phyloP scores from a whole-genome alignment of 768 basidiomycete species.

The Gymnopilus junonius region DNA sequence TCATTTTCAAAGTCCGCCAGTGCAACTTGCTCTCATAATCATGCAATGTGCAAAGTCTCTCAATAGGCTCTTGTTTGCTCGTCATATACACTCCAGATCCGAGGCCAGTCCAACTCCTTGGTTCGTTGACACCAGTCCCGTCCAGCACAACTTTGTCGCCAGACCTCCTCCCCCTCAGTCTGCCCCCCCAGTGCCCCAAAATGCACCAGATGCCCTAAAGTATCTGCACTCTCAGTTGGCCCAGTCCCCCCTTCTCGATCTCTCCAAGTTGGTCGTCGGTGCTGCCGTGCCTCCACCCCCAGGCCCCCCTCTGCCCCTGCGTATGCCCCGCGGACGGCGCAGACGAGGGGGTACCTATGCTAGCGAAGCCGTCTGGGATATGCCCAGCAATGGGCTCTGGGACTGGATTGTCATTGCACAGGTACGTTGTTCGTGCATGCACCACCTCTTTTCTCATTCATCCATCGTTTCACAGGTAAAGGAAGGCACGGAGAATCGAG shows the following conservation, averaged over 20 bases:
- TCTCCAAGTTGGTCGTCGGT: slow-evolving; percentile 55
- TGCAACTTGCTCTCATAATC: slow-evolving; percentile 10
- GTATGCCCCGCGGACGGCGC: slow-evolving; percentile 63
- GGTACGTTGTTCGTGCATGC: slow-evolving; percentile 37
- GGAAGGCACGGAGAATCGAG: slow-evolving; percentile 81
- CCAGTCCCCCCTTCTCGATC: slow-evolving; percentile 72
- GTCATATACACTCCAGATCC: background rate
- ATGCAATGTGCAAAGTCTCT: slow-evolving; percentile 7
- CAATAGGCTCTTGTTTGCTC: slow-evolving; percentile 10
- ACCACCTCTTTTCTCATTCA: background rate
- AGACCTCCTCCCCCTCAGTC: slow-evolving; percentile 31
- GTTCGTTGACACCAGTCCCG: slow-evolving; percentile 61
- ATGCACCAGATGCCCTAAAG: slow-evolving; percentile 55
- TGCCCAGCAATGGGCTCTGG: slow-evolving; percentile 65
- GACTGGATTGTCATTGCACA: slow-evolving; percentile 78
- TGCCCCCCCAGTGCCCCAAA: slow-evolving; percentile 48
- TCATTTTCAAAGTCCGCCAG: slow-evolving; percentile 27
- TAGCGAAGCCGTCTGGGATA: slow-evolving; percentile 60
- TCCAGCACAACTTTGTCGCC: slow-evolving; percentile 26
- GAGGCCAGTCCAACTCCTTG: slow-evolving; percentile 31
- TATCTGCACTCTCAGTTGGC: slow-evolving; percentile 60
- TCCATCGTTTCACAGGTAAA: slow-evolving; percentile 58
- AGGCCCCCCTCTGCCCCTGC: slow-evolving; percentile 64
- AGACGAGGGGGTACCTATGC: slow-evolving; percentile 69
- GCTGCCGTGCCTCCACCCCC: slow-evolving; percentile 51